Percentiles rank a stretch among this genome's conserved stretches.
Conservation (phyloP, 352 stramenopile species). For the Thalassiosira exigua region DNA sequence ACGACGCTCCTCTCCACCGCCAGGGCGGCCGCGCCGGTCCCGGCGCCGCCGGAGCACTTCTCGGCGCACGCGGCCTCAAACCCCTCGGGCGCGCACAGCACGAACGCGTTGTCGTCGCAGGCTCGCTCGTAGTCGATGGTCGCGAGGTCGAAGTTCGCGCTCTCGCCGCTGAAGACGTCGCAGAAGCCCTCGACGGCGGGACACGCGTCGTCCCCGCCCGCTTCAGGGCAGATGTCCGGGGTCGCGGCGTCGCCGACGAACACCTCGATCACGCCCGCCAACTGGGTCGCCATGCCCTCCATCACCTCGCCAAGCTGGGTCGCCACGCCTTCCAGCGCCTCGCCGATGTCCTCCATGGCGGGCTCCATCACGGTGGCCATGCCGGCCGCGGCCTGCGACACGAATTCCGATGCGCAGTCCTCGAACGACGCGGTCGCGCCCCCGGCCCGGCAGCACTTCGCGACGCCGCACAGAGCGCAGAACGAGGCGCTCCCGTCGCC, state of each 20-base stretch:
- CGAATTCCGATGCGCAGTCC: too few relatives aligned
- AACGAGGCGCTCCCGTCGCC: too few relatives aligned
- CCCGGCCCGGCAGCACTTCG: too few relatives aligned
- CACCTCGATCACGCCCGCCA: not conserved
- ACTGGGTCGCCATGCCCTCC: not conserved
- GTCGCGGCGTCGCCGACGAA: not conserved
- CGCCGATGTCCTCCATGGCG: too few relatives aligned
- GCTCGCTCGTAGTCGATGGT: conserved; percentile 5
- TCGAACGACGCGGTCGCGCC: too few relatives aligned
- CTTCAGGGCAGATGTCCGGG: not conserved
- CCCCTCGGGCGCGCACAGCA: not conserved
- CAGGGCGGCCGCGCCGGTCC: not conserved
- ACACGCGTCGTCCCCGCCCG: too few relatives aligned
- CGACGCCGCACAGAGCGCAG: too few relatives aligned
- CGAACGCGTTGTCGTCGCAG: not conserved
- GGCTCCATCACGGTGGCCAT: too few relatives aligned
- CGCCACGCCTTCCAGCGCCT: not conserved
- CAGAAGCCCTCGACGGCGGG: conserved; percentile 1
- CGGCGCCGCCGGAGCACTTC: not conserved
- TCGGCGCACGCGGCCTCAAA: not conserved
- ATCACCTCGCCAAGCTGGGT: not conserved
- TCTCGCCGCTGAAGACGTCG: conserved; percentile 1
- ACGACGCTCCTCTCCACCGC: not conserved
- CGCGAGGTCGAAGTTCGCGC: not conserved
- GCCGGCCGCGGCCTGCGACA: too few relatives aligned